Evolutionary conservation across 2,329 filamentous ascomycete species (phyloP).

Genomic region (Arachnomyces sp.): DNA sequence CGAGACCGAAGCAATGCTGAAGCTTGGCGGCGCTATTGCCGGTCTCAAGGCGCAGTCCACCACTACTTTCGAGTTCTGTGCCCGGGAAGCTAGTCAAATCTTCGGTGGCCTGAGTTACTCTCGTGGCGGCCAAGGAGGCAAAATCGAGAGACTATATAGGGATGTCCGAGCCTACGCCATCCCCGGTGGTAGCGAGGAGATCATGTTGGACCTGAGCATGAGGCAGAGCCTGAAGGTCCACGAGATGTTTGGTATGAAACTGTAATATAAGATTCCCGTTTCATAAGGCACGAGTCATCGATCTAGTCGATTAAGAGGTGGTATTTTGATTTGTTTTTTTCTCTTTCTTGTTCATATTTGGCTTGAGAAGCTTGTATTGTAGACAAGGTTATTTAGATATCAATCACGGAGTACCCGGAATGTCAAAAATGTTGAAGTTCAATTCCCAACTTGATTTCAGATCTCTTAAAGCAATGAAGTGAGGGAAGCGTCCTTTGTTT

Average conservation of each 20-base stretch:
- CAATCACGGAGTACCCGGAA: neutral
- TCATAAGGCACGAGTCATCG: neutral
- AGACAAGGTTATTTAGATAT: neutral
- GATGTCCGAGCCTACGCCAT: conserved; percentile 96
- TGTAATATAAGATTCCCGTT: conserved; percentile 45
- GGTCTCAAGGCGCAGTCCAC: conserved; percentile 90
- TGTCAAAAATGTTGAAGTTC: no score
- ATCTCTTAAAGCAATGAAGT: neutral
- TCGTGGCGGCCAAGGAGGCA: conserved; percentile 86
- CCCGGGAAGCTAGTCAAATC: conserved; percentile 91
- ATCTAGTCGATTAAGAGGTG: no score
- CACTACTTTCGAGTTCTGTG: conserved; percentile 94
- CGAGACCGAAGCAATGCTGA: conserved; percentile 80
- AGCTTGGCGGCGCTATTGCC: conserved; percentile 89
- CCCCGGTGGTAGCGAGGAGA: conserved; percentile 92
- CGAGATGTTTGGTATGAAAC: conserved; percentile 89
- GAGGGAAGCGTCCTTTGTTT: no score
- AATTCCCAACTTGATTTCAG: neutral
- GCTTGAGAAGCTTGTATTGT: neutral
- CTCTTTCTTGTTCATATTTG: neutral
- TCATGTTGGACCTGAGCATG: conserved; percentile 96
- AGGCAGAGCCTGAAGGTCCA: conserved; percentile 82
- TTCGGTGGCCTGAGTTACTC: conserved; percentile 92
- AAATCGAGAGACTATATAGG: conserved; percentile 88
- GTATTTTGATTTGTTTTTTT: neutral